These are phyloP conservation scores for Erythrophleum fordii DNA, from an alignment of 306 rosid species.

Conservation along the genomic window DNA sequence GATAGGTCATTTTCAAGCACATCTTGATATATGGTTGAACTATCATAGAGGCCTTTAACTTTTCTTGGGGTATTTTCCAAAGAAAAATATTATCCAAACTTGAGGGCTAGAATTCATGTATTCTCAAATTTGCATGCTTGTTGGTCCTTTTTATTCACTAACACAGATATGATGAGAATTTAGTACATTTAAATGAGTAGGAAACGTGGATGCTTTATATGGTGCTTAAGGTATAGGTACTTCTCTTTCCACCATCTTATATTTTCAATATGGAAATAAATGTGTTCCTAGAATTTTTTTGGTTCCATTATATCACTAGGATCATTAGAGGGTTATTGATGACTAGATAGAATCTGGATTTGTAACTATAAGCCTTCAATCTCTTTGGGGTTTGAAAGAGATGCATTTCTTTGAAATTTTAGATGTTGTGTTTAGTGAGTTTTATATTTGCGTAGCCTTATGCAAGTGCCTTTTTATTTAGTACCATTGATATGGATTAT, in stretches of 20 bases:
- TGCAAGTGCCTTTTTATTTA: constrained; percentile 98
- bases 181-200: constrained; percentile 20
- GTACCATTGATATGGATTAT: constrained; percentile 92
- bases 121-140: not conserved
- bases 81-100: not conserved
- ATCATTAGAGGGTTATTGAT: not conserved
- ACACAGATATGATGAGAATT: constrained; percentile 6
- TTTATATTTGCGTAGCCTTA: constrained; percentile 95
- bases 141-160: not conserved
- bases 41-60: not conserved
- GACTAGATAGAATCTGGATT: constrained; percentile 12
- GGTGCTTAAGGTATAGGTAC: constrained; percentile 27
- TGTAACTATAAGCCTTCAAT: constrained; percentile 19
- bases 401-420: constrained; percentile 39
- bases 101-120: not conserved
- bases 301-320: constrained; percentile 15
- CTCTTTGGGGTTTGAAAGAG: constrained; percentile 21
- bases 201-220: constrained; percentile 24
- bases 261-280: constrained; percentile 11
- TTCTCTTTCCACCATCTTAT: not conserved
- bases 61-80: too few relatives aligned
- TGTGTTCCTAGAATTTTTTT: constrained; percentile 15
- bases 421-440: constrained; percentile 69
- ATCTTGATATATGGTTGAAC: constrained; percentile 10
- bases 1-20: constrained; percentile 14